Evolutionary conservation across 176 grass and related monocot species (phyloP).

Genomic region (Musa schizocarpa): DNA sequence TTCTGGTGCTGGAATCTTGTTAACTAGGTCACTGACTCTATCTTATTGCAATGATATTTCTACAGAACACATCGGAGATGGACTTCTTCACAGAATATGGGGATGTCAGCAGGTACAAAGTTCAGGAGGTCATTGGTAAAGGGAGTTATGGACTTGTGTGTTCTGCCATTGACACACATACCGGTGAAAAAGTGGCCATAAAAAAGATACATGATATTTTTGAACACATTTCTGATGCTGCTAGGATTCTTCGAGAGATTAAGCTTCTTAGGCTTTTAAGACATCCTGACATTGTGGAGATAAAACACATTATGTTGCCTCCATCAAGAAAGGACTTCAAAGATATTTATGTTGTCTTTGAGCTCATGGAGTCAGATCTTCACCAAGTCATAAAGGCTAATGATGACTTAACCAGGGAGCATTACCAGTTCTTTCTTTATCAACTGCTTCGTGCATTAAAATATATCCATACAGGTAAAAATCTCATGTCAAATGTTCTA

Average conservation of each 20-base stretch:
- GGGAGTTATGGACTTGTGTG: slow-evolving; percentile 13
- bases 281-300: slow-evolving; percentile 13
- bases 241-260: slow-evolving; percentile 11
- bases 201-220: slow-evolving; percentile 16
- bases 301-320: slow-evolving; percentile 9
- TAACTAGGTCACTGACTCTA: neutral
- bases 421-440: slow-evolving; percentile 12
- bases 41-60: neutral
- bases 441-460: slow-evolving; percentile 12
- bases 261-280: slow-evolving; percentile 14
- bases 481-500: neutral
- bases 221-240: slow-evolving; percentile 8
- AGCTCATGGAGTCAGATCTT: slow-evolving; percentile 13
- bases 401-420: slow-evolving; percentile 14
- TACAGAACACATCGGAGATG: slow-evolving; percentile 2
- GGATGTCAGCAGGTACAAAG: slow-evolving; percentile 9
- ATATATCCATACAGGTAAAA: slow-evolving; percentile 11
- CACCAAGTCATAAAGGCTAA: slow-evolving; percentile 13
- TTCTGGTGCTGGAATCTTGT: neutral
- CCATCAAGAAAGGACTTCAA: slow-evolving; percentile 10
- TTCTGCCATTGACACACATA: slow-evolving; percentile 8
- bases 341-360: slow-evolving; percentile 14
- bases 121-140: slow-evolving; percentile 10
- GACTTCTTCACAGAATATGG: slow-evolving; percentile 12
- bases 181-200: slow-evolving; percentile 9